Percentiles rank a stretch among this genome's conserved stretches.
These are phyloP conservation scores for Rhynchospora pubera DNA, from an alignment of 176 grass and related monocot genomes.

Conservation along the genomic window DNA sequence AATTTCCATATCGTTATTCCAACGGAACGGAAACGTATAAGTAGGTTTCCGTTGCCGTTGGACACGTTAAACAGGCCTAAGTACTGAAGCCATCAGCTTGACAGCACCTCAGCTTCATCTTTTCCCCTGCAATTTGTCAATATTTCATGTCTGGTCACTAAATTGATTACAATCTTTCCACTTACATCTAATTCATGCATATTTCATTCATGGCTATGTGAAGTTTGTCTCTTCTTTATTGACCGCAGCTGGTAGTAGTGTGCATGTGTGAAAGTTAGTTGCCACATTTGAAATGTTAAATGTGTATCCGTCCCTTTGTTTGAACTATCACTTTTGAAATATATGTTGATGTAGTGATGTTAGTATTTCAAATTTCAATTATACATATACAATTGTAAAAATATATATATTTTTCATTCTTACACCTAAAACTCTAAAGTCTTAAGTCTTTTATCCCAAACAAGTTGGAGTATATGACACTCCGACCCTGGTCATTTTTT, in stretches of 20 bases:
- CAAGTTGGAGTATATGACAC: too few species aligned
- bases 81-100: constrained; percentile 21
- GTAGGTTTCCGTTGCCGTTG: too few species aligned
- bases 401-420: too few species aligned
- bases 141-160: constrained; percentile 11
- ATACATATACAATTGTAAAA: too few species aligned
- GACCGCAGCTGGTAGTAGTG: neutral
- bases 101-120: constrained; percentile 15
- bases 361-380: too few species aligned
- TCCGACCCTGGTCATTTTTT: too few species aligned
- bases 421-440: too few species aligned
- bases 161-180: neutral
- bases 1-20: too few species aligned
- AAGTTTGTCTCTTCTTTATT: neutral
- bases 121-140: constrained; percentile 12
- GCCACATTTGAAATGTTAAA: neutral
- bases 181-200: neutral
- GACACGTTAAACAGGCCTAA: too few species aligned
- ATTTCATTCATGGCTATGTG: constrained; percentile 10
- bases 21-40: too few species aligned
- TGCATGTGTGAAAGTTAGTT: neutral
- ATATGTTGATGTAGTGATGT: too few species aligned
- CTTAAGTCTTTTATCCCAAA: too few species aligned
- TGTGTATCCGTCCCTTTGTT: neutral
- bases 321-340: neutral